Evolutionary conservation across 1,284 basidiomycete species (phyloP).

Genomic region (Ceratobasidium sp.): DNA sequence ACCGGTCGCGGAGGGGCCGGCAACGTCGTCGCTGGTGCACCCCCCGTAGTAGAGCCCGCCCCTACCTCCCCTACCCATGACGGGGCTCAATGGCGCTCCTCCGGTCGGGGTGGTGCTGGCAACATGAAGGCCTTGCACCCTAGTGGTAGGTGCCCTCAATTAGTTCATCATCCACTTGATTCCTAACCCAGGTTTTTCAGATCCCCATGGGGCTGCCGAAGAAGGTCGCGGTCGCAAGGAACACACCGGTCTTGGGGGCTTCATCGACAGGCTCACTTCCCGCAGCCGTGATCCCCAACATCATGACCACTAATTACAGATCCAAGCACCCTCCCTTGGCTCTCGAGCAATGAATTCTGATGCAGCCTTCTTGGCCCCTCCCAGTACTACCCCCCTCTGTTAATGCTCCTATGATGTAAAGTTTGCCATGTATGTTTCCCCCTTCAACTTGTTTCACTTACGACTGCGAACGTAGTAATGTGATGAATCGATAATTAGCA

Average conservation of each 20-base stretch:
- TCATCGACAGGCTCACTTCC: constrained; percentile 32
- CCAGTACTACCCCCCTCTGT: not conserved
- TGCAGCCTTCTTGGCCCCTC: not conserved
- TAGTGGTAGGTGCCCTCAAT: not conserved
- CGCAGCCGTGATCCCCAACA: constrained; percentile 24
- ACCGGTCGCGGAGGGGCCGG: constrained; percentile 72
- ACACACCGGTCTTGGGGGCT: constrained; percentile 17
- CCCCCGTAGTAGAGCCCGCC: constrained; percentile 36
- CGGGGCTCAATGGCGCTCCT: constrained; percentile 27
- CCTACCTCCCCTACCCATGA: constrained; percentile 18
- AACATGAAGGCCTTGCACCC: constrained; percentile 28
- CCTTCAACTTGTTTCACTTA: constrained; percentile 4
- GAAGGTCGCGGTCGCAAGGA: constrained; percentile 34
- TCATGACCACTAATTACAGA: constrained; percentile 5
- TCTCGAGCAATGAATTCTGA: not conserved
- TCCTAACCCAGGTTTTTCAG: not conserved
- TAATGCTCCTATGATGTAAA: constrained; percentile 6
- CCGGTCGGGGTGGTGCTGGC: constrained; percentile 31
- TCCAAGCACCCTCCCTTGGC: not conserved
- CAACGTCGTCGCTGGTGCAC: constrained; percentile 50
- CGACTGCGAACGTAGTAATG: constrained; percentile 4
- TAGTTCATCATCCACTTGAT: not conserved
- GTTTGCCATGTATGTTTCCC: constrained; percentile 8
- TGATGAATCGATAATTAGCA: constrained; percentile 10
- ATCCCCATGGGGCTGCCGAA: constrained; percentile 12